phyloP scores from a whole-genome alignment of 2,329 filamentous ascomycete species.

The Akanthomyces muscarius region DNA sequence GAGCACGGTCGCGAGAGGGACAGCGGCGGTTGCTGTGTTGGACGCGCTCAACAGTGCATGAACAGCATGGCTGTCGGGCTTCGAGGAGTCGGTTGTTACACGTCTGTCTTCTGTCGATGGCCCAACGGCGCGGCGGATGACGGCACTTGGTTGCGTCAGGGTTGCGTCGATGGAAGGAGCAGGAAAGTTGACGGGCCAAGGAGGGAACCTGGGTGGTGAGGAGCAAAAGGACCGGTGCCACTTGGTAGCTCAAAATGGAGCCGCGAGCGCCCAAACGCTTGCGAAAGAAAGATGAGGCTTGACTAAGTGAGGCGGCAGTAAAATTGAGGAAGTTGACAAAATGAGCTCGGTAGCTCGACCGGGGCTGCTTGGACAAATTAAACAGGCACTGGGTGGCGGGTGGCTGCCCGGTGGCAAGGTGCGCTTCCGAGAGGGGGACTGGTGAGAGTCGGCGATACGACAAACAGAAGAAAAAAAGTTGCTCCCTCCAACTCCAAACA shows the following conservation, averaged over 20 bases:
- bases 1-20: not conserved
- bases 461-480: not conserved
- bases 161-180: slow-evolving; percentile 13
- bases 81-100: not conserved
- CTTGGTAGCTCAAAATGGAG: not conserved
- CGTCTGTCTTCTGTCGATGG: not conserved
- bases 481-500: not conserved
- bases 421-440: not conserved
- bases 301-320: not conserved
- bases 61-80: slow-evolving; percentile 9
- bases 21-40: slow-evolving; percentile 10
- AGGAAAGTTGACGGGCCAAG: not conserved
- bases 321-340: not conserved
- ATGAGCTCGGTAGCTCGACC: not conserved
- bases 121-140: not conserved
- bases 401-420: slow-evolving; percentile 11
- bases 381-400: slow-evolving; percentile 5
- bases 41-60: slow-evolving; percentile 11
- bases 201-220: not conserved
- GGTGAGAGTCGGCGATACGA: not conserved
- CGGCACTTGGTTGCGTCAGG: slow-evolving; percentile 8
- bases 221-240: not conserved
- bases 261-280: not conserved
- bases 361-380: not conserved
- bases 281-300: not conserved